Base-by-base conservation (phyloP, 352 stramenopile species). In the Globisporangium canariense region DNA sequence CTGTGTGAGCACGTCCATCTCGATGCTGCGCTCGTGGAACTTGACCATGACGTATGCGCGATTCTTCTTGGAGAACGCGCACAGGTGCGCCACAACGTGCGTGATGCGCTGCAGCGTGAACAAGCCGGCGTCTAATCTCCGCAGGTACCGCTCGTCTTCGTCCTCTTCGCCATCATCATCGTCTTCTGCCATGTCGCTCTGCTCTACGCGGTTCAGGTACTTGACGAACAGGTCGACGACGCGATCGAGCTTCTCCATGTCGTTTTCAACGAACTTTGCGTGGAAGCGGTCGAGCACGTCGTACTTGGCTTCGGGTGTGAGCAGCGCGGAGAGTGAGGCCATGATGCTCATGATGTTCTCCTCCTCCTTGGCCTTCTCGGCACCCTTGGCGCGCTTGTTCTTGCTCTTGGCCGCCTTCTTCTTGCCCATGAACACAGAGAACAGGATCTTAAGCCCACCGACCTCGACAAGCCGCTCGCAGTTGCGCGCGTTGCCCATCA, bases 231-330 rank as follows among this genome's bases (percentile, higher is more conserved):
- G 58, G 65, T 93, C 85, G 10, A 95, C 72, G 3, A 92, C 61
- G 16, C 86, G 80, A 59, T 95, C 86, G 22, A 92, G 62, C 64
- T 95, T 95, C 45, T 95, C 84, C 71, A 90, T 86, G 8, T 90
- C 79, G 28, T 78, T 88, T 59, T 95, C 86, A 1, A 93, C 65
- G 71, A 95, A 93, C 58, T 95, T 95, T 46, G 77, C 84, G 38
- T 95, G 78, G 4, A 95, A 73, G 9, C 84, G 85, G 11, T 81
- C 83, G 58, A 74, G 75, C 4, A 74, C 84, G 52, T 93, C 84
- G 36, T 78, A 63, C 14, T 76, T 71, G 25, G 84, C 77, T 5
- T 89, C 65, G 8, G 77, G 40, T 18, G 43, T 36, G 7, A 93
- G 68, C 64, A 81, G 73, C 2, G 79, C 66, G 58, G 83, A 91